Percentiles rank a stretch among this genome's conserved stretches.
Evolutionary conservation across 495 filamentous ascomycete species (phyloP).

Genomic region (Aspergillus heteromorphus): DNA sequence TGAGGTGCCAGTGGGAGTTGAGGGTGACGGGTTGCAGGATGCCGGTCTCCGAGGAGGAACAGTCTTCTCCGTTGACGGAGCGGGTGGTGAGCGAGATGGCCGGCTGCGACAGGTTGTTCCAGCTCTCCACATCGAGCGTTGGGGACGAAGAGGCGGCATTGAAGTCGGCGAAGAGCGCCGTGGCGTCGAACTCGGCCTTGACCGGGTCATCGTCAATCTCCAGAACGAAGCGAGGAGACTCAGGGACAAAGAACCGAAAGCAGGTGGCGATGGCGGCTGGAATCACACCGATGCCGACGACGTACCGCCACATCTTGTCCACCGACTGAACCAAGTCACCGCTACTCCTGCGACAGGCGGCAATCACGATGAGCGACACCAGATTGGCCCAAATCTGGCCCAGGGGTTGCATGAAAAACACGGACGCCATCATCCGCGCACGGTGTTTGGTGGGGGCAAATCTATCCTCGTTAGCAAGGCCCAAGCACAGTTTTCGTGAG

Average conservation of each 20-base stretch:
- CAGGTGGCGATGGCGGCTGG: constrained; percentile 55
- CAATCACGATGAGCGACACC: constrained; percentile 43
- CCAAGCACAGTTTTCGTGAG: too few relatives aligned
- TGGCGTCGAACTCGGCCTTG: constrained; percentile 43
- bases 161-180: constrained; percentile 31
- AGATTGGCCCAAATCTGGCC: constrained; percentile 60
- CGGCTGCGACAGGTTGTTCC: constrained; percentile 15
- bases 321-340: constrained; percentile 33
- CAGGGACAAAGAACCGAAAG: constrained; percentile 57
- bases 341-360: constrained; percentile 23
- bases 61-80: constrained; percentile 17
- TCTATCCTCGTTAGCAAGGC: constrained; percentile 16
- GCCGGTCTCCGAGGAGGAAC: constrained; percentile 14
- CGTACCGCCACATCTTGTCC: constrained; percentile 54
- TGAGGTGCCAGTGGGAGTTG: constrained; percentile 41
- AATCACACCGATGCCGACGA: constrained; percentile 55
- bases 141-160: constrained; percentile 3
- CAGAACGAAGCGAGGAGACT: constrained; percentile 52
- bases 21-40: constrained; percentile 33
- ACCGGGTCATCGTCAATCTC: constrained; percentile 47
- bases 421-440: constrained; percentile 59
- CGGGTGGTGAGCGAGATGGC: constrained; percentile 25
- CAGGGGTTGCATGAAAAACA: constrained; percentile 63
- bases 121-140: constrained; percentile 6
- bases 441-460: constrained; percentile 56